Evolutionary conservation across 2,329 filamentous ascomycete species (phyloP), one percentile per base, ranked within the genome.

Genomic region (Esteya vermicola): DNA sequence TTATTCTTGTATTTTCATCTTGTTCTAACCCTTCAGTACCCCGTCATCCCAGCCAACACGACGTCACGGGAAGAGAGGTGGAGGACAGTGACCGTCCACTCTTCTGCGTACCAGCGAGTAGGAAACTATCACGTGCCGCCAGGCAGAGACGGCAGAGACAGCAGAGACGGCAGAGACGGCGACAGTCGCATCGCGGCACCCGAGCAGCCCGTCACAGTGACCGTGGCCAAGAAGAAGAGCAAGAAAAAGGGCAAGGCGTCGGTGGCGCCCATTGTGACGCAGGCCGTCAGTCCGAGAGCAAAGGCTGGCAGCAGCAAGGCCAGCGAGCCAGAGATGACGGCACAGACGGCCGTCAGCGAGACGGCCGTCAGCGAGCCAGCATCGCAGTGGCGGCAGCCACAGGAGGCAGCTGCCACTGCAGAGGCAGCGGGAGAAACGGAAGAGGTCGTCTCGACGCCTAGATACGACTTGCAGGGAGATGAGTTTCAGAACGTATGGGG

Each of bases 21-120:
- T 13, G 4, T 21, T 16, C 20, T 26, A 8, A 16, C 38, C 14
- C 19, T 16, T 13, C 38, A 91, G 84, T 96, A 96, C 57, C 89
- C 88, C 20, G 89, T 96, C 22, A 88, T 96, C 48, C 89, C 88
- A 26, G 88, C 70, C 33, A 72, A 66, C 55, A 74, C 85, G 47
- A 81, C 85, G 14, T 69, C 79, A 23, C 70, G 76, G 41, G 40
- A 45, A 6, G 80, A 88, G 43, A 70, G 80, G 46, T 82, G 78
- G 53, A 44, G 43, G 5, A 34, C 41, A 9, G 46, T 43, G 7
- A 40, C 43, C 4, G n/a, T n/a, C n/a, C n/a, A n/a, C n/a, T 39
- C 43, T 2, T 41, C 45, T 13, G 36, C 45, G 13, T 48, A 51
- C 53, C 79, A 36, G 58, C 62, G 41, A 50, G 60, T 36, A 10